Conservation (phyloP, 2,329 filamentous ascomycete genomes). For the Penicillium fuscoglaucum region DNA sequence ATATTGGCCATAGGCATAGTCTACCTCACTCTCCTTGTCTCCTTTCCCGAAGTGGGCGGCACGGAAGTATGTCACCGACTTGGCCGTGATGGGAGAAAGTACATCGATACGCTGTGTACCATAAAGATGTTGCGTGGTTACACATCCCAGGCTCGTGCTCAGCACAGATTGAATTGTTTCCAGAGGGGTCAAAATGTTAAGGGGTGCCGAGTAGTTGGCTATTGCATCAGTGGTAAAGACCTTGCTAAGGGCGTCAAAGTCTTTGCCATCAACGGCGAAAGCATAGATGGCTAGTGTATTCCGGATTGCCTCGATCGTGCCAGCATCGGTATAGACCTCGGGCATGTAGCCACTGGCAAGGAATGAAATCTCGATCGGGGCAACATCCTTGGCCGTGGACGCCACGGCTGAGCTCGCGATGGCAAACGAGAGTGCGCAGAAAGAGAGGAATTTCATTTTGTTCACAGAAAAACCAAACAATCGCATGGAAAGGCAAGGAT, state of each 20-base stretch:
- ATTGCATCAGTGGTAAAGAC: not conserved
- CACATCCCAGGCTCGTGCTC: not conserved
- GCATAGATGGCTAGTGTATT: not conserved
- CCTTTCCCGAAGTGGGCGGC: not conserved
- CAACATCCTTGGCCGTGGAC: not conserved
- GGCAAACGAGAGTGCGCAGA: not conserved
- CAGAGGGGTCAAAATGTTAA: not conserved
- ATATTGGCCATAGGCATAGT: conserved; percentile 1
- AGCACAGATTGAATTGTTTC: not conserved
- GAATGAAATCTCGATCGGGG: not conserved
- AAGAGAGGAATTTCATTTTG: not conserved
- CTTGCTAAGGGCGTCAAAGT: not conserved
- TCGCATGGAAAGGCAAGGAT: not conserved
- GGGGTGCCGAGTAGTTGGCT: not conserved
- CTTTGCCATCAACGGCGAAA: not conserved
- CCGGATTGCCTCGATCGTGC: not conserved
- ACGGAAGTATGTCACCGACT: not conserved
- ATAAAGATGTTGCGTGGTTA: not conserved
- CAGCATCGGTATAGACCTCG: not conserved
- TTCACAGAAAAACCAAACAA: not conserved
- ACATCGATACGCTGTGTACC: not conserved
- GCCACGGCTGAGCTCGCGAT: not conserved
- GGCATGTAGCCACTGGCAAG: not conserved
- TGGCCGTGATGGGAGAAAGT: not conserved
- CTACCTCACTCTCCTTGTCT: not conserved